Conservation (phyloP, 1,284 basidiomycete species). For the Ustanciosporium gigantosporum region DNA sequence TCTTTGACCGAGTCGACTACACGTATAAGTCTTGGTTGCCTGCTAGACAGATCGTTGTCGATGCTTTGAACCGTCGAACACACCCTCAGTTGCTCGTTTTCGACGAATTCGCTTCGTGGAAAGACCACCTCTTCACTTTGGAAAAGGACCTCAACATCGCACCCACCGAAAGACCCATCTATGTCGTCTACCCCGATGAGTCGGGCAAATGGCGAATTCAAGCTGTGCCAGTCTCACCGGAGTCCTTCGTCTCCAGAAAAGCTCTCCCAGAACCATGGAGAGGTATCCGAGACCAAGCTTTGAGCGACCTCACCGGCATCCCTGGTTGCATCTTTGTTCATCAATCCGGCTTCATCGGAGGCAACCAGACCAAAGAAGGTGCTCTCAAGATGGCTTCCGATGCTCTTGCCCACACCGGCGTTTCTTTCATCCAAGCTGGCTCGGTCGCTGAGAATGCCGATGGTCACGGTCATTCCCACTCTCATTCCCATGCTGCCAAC, state of each 20-base stretch:
- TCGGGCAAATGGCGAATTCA: constrained; percentile 83
- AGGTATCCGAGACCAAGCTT: constrained; percentile 80
- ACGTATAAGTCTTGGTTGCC: constrained; percentile 89
- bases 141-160: constrained; percentile 65
- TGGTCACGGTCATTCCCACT: constrained; percentile 24
- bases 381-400: constrained; percentile 77
- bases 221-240: constrained; percentile 79
- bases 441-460: constrained; percentile 2
- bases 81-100: constrained; percentile 76
- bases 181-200: constrained; percentile 85
- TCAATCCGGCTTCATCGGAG: constrained; percentile 93
- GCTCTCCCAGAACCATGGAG: constrained; percentile 90
- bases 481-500: constrained; percentile 13
- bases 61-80: constrained; percentile 69
- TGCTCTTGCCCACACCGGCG: constrained; percentile 63
- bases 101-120: constrained; percentile 82
- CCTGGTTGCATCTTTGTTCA: constrained; percentile 85
- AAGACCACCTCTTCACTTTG: constrained; percentile 89
- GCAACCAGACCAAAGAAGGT: constrained; percentile 84
- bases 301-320: constrained; percentile 77
- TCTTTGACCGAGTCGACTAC: constrained; percentile 78
- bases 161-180: constrained; percentile 67
- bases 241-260: constrained; percentile 88
- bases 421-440: constrained; percentile 16
- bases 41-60: constrained; percentile 78